Percentiles rank a stretch among this genome's conserved stretches.
phyloP scores from a whole-genome alignment of 225 moss, liverwort and hornwort genomes.

The Bryoerythrophyllum caledonicum region DNA sequence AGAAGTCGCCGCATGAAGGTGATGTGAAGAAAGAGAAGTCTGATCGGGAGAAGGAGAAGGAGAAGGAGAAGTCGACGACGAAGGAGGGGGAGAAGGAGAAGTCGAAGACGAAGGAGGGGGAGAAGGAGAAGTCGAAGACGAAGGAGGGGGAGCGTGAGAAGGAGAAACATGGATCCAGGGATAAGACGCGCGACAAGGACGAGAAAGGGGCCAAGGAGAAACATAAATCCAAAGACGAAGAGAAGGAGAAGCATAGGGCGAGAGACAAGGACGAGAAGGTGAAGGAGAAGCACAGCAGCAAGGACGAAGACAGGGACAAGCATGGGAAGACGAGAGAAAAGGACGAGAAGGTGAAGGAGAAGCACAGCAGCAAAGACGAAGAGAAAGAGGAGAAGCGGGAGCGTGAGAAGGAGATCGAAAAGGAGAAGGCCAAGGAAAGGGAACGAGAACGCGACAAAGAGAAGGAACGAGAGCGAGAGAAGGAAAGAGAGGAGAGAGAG shows the following conservation, averaged over 20 bases:
- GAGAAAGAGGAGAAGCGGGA: slow-evolving; percentile 52
- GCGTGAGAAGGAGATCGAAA: slow-evolving; percentile 54
- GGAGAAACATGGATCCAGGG: slow-evolving; percentile 7
- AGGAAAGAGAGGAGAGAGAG: slow-evolving; percentile 41
- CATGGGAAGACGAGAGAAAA: slow-evolving; percentile 46
- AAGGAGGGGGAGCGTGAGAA: too few species aligned
- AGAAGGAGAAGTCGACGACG: slow-evolving; percentile 40
- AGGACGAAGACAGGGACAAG: slow-evolving; percentile 52
- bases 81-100: slow-evolving; percentile 33
- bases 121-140: slow-evolving; percentile 35
- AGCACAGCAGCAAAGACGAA: slow-evolving; percentile 51
- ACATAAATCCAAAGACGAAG: slow-evolving; percentile 44
- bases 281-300: slow-evolving; percentile 48
- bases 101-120: slow-evolving; percentile 31
- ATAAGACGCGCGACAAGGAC: slow-evolving; percentile 32
- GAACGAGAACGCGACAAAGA: slow-evolving; percentile 55
- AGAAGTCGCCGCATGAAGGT: slow-evolving; percentile 41
- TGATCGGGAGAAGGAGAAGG: slow-evolving; percentile 33
- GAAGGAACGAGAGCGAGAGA: slow-evolving; percentile 39
- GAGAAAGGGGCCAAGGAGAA: slow-evolving; percentile 49
- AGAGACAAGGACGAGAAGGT: slow-evolving; percentile 43
- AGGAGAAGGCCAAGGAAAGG: slow-evolving; percentile 49
- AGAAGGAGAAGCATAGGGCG: slow-evolving; percentile 55
- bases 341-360: slow-evolving; percentile 53
- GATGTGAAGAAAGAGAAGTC: slow-evolving; percentile 55